Evolutionary conservation across 2,329 filamentous ascomycete species (phyloP).

Genomic region (Botrytis elliptica): DNA sequence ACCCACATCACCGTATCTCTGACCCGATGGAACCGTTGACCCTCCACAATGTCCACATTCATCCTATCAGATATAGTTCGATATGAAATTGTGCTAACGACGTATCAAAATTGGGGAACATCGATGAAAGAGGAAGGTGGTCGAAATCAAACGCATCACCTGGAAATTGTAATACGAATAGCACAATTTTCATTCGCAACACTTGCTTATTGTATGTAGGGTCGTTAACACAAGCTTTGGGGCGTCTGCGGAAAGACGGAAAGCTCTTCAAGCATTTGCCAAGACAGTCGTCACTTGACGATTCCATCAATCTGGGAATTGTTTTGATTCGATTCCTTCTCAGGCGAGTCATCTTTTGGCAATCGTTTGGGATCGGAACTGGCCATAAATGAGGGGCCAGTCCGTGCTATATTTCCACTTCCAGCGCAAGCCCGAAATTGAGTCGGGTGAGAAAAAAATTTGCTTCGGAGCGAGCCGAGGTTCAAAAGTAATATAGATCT

Average conservation of each 20-base stretch:
- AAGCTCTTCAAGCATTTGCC: not conserved
- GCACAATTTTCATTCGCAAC: not conserved
- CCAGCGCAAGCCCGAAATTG: not conserved
- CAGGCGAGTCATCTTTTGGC: not conserved
- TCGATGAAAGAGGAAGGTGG: conserved; percentile 10
- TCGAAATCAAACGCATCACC: not conserved
- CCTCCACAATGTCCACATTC: conserved; percentile 14
- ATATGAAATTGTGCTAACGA: not conserved
- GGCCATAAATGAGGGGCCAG: not conserved
- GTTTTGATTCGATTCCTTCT: not conserved
- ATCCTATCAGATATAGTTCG: not conserved
- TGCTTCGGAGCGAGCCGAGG: not conserved
- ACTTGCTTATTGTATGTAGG: not conserved
- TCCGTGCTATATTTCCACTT: conserved; percentile 1
- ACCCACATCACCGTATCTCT: not conserved
- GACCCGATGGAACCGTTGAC: not conserved
- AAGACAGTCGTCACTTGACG: not conserved
- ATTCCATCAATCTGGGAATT: not conserved
- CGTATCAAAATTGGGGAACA: conserved; percentile 8
- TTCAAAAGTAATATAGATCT: not conserved
- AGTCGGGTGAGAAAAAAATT: not conserved
- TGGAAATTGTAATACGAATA: not conserved
- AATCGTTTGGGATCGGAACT: not conserved
- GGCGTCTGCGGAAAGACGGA: not conserved
- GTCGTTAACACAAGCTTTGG: conserved; percentile 11